phyloP scores from a whole-genome alignment of 2,329 filamentous ascomycete genomes.

The Graphiopsis chlorocephala region DNA sequence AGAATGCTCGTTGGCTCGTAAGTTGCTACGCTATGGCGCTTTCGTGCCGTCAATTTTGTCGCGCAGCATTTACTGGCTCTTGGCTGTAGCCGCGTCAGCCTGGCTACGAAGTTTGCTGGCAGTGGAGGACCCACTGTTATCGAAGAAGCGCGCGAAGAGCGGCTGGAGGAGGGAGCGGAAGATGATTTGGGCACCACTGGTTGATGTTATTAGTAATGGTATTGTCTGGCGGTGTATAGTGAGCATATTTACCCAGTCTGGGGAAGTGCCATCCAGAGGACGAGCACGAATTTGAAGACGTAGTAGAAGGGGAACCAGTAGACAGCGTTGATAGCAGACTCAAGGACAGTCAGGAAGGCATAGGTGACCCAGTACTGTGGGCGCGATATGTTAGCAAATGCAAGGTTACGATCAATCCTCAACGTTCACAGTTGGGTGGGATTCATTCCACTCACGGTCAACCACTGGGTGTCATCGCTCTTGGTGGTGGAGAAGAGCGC shows the following conservation, averaged over 20 bases:
- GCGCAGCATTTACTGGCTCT: slow-evolving; percentile 47
- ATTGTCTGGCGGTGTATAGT: neutral
- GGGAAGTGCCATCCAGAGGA: slow-evolving; percentile 97
- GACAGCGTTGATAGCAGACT: slow-evolving; percentile 78
- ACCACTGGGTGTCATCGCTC: slow-evolving; percentile 78
- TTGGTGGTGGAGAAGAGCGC: slow-evolving; percentile 72
- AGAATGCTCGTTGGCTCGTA: slow-evolving; percentile 15
- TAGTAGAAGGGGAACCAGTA: slow-evolving; percentile 99
- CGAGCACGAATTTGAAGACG: slow-evolving; percentile 97
- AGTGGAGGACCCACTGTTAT: slow-evolving; percentile 54
- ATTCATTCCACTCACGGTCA: slow-evolving; percentile 48
- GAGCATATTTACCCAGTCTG: slow-evolving; percentile 73
- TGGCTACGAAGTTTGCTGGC: slow-evolving; percentile 78
- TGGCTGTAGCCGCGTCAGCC: slow-evolving; percentile 64
- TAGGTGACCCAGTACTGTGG: slow-evolving; percentile 81
- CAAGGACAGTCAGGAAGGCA: slow-evolving; percentile 75
- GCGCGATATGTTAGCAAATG: slow-evolving; percentile 14
- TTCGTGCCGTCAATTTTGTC: slow-evolving; percentile 6
- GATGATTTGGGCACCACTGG: slow-evolving; percentile 87
- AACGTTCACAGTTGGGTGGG: neutral
- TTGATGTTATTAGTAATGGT: slow-evolving; percentile 18
- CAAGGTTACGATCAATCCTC: slow-evolving; percentile 8
- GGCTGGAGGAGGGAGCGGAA: slow-evolving; percentile 96
- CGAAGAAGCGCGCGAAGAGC: slow-evolving; percentile 90
- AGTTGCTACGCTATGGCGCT: slow-evolving; percentile 11